Evolutionary conservation across 2,329 filamentous ascomycete genomes (phyloP), one percentile per base, ranked within the genome.

Genomic region (Zasmidium cellare): DNA sequence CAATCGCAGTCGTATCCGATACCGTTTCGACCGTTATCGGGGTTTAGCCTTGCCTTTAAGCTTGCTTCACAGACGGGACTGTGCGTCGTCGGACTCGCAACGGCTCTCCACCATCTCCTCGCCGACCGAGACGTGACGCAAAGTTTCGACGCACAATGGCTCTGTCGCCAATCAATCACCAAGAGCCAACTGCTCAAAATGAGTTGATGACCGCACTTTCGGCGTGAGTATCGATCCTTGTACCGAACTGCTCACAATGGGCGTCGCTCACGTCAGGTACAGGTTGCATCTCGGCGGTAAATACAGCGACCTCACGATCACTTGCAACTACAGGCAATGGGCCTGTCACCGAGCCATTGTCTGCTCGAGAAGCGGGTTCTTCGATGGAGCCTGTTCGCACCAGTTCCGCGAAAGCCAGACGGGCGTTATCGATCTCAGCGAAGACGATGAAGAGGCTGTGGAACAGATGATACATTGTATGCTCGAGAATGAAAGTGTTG

Each of bases 261-360:
- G 61, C n/a, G 57, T 55, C 61, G 48, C 66, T 68, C 54, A 71
- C 62, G 53, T 47, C 46, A 38, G 38, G 49, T 50, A 53, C 59
- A 74, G 72, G 28, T 67, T 74, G 38, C 68, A 73, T 57, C 57
- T 73, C 46, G 69, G 67, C 46, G 72, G 72, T 24, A 73, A 72
- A 63, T 81, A 79, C 67, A 79, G 77, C 56, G 79, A 81, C 68
- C 72, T 81, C 61, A 80, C 76, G 50, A 74, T 81, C 66, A 71
- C 71, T 51, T 80, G 76, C 71, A 76, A 77, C 57, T 67, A 68
- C 58, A 74, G 73, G 70, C 75, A 73, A 72, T 81, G 78, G 71
- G 70, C 69, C 24, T 78, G 80, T 11, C 79, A 81, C 65, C 74
- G 75, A 62, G 77, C 76, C 5, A 75, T 81, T 46, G 67, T 81